phyloP scores from a whole-genome alignment of 441 rosid species.

The Euphorbia schlechtendalii region DNA sequence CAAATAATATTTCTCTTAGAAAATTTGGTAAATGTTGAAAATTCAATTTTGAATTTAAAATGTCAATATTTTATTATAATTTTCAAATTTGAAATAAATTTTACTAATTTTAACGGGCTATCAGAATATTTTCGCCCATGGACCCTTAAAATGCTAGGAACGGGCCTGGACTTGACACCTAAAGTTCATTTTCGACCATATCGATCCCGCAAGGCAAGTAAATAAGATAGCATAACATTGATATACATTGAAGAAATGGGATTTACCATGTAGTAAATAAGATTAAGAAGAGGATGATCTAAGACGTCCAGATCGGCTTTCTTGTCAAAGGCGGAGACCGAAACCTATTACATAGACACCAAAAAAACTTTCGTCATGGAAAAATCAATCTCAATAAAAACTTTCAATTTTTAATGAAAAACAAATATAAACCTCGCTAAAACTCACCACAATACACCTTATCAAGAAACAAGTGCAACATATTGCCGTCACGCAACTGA shows the following conservation, averaged over 20 bases:
- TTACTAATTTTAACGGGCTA: too few species aligned
- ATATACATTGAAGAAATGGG: neutral
- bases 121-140: too few species aligned
- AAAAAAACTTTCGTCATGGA: neutral
- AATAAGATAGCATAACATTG: neutral
- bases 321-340: slow-evolving; percentile 46
- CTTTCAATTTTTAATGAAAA: neutral
- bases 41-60: too few species aligned
- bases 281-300: slow-evolving; percentile 59
- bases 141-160: too few species aligned
- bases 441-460: slow-evolving; percentile 78
- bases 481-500: slow-evolving; percentile 83
- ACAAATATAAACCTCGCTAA: too few species aligned
- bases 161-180: too few species aligned
- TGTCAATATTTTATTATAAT: too few species aligned
- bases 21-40: too few species aligned
- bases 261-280: slow-evolving; percentile 44
- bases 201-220: too few species aligned
- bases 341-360: slow-evolving; percentile 28
- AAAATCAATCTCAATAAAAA: neutral
- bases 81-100: too few species aligned
- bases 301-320: slow-evolving; percentile 50
- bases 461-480: slow-evolving; percentile 85
- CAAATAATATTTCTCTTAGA: too few species aligned
- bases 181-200: too few species aligned